A percentile compares a stretch with the other conserved stretches of the same genome.
phyloP scores from a whole-genome alignment of 352 stramenopile genomes.

The Phytophthora hybrid region DNA sequence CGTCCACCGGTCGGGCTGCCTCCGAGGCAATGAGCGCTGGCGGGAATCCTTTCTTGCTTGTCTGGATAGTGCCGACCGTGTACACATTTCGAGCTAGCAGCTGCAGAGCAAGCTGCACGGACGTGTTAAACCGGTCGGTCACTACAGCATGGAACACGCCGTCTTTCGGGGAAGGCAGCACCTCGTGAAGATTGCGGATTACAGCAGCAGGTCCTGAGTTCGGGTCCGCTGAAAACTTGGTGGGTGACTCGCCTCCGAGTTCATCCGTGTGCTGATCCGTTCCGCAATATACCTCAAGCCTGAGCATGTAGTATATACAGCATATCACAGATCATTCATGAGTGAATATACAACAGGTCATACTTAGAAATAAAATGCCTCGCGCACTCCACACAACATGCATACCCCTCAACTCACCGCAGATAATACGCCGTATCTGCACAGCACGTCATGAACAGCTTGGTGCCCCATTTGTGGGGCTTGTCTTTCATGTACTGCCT shows the following conservation, averaged over 20 bases:
- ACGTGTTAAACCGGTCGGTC: conserved; percentile 29
- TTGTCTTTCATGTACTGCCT: conserved; percentile 26
- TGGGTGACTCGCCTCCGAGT: too few relatives aligned
- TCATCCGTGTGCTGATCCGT: too few relatives aligned
- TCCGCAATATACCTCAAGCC: too few relatives aligned
- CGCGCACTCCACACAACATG: background rate
- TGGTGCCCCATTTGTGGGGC: conserved; percentile 29
- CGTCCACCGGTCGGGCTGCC: background rate
- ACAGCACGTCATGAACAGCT: conserved; percentile 31
- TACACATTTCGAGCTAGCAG: conserved; percentile 22
- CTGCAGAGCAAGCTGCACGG: conserved; percentile 21
- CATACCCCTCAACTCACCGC: conserved; percentile 3
- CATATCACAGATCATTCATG: background rate
- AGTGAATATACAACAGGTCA: conserved; percentile 21
- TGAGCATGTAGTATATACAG: conserved; percentile 5
- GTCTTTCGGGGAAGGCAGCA: background rate
- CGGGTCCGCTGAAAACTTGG: too few relatives aligned
- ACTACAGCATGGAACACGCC: conserved; percentile 17
- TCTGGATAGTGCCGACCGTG: conserved; percentile 22
- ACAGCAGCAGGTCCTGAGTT: too few relatives aligned
- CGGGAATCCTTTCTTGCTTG: conserved; percentile 12
- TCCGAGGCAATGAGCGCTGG: background rate
- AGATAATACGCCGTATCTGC: conserved; percentile 21
- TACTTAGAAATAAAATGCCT: conserved; percentile 17
- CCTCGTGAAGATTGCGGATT: too few relatives aligned